phyloP scores from a whole-genome alignment of 2,329 filamentous ascomycete genomes.

The Zymoseptoria ardabiliae region DNA sequence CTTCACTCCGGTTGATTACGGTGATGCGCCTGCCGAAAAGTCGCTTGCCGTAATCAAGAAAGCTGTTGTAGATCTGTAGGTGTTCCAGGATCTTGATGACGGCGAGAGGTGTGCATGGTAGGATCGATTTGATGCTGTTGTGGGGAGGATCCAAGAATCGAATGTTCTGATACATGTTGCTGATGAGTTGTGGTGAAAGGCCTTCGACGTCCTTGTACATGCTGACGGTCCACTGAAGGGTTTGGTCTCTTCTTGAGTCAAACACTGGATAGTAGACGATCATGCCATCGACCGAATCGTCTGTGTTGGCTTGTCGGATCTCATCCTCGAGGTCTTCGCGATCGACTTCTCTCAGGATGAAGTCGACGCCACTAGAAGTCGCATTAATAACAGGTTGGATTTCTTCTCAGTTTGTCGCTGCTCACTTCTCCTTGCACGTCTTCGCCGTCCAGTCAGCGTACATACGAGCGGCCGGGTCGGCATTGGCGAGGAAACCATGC shows the following conservation, averaged over 20 bases:
- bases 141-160: conserved; percentile 77
- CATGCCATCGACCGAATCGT: conserved; percentile 72
- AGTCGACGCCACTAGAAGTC: conserved; percentile 64
- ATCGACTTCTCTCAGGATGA: conserved; percentile 73
- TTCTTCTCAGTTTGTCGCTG: background rate
- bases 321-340: conserved; percentile 87
- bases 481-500: conserved; percentile 86
- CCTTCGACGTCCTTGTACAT: conserved; percentile 93
- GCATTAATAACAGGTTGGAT: background rate
- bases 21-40: conserved; percentile 91
- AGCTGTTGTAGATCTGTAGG: conserved; percentile 91
- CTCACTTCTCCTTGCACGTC: conserved; percentile 93
- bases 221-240: conserved; percentile 89
- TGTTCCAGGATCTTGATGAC: conserved; percentile 96
- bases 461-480: conserved; percentile 80
- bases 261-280: conserved; percentile 99
- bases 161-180: conserved; percentile 99
- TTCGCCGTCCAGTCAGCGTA: conserved; percentile 98
- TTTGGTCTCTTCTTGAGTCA: conserved; percentile 81
- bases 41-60: conserved; percentile 85
- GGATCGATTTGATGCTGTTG: conserved; percentile 77
- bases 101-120: conserved; percentile 92
- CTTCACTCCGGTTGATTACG: conserved; percentile 92
- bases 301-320: conserved; percentile 75
- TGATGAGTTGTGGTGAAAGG: conserved; percentile 84